Evolutionary conservation across 2,329 filamentous ascomycete species (phyloP), one percentile per base, ranked within the genome.

Genomic region (Purpureocillium lavendulum): DNA sequence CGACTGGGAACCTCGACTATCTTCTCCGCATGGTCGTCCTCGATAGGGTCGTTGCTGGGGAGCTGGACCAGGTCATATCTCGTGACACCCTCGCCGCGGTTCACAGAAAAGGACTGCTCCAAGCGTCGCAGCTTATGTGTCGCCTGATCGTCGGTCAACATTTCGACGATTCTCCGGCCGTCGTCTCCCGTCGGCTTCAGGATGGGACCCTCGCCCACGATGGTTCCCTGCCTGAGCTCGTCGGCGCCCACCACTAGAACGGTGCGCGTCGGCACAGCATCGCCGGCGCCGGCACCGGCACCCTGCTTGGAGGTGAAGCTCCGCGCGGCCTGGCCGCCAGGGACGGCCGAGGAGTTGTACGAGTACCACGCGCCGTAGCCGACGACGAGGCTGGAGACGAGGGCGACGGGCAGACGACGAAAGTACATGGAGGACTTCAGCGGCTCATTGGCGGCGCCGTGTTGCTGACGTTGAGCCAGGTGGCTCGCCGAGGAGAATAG

Each of bases 11-110:
- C 79, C 61, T 97, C 87, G 35, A 98, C 87, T 54, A 97, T 96
- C 73, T 95, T 94, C 67, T 98, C 92, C 38, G 89, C 86, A 57
- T 98, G 92, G 57, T 98, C 94, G 56, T 98, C 92, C 66, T 98
- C 92, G 43, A 98, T 98, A 0, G 92, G 92, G 52, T 94, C 87
- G 60, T 98, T 98, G 68, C 87, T 95, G 9, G 90, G 86, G 44
- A 97, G 75, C 62, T 98, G 92, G 17, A 92, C 88, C 8, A 96
- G 71, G 62, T 98, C 92, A 57, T 98, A 98, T 49, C 92, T 80
- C 46, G 95, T 82, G 30, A 98, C 90, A 30, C 92, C 92, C 58
- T 87, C 77, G 12, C 92, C 94, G 38, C 92, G 73, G 43, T 87
- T 87, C 31, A 98, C 87, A 9, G 88, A 69, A 62, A 89, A 97